Conservation (phyloP, 495 filamentous ascomycete species). For the Penicillium soppii region DNA sequence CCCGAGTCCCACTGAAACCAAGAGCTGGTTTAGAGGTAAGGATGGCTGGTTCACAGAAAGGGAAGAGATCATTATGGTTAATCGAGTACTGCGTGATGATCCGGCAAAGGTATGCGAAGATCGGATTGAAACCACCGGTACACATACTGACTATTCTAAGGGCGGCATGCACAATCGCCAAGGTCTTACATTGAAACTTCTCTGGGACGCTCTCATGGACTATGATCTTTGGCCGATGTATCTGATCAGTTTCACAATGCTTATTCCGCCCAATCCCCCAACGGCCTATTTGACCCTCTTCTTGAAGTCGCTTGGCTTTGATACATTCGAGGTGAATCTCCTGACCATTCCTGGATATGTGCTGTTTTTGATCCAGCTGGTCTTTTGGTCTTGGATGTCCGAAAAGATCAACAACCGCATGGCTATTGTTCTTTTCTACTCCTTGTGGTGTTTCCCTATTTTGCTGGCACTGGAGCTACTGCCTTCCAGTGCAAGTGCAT, state of each 20-base stretch:
- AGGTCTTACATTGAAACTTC: constrained; percentile 48
- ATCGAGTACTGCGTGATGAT: constrained; percentile 68
- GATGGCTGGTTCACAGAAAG: constrained; percentile 66
- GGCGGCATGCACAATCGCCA: constrained; percentile 54
- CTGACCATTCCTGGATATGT: constrained; percentile 50
- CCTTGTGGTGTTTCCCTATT: constrained; percentile 58
- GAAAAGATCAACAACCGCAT: constrained; percentile 56
- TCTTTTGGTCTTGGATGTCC: constrained; percentile 57
- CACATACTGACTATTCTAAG: background rate
- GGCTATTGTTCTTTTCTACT: constrained; percentile 31
- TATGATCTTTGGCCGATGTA: constrained; percentile 70
- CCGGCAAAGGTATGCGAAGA: constrained; percentile 54
- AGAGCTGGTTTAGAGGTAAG: constrained; percentile 51
- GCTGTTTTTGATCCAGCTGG: constrained; percentile 23
- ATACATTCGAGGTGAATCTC: constrained; percentile 59
- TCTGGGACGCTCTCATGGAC: constrained; percentile 57
- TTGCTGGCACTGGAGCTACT: constrained; percentile 15
- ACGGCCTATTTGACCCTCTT: constrained; percentile 54
- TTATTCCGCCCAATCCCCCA: constrained; percentile 4
- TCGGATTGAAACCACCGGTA: background rate
- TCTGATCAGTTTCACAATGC: constrained; percentile 46
- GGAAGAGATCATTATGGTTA: constrained; percentile 70
- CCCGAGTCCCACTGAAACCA: constrained; percentile 52
- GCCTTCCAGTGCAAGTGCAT: constrained; percentile 9
- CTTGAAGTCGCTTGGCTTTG: constrained; percentile 53